Percentiles rank a stretch among this genome's conserved stretches.
Conservation (phyloP, 2,329 filamentous ascomycete species). For the Sphaceloma murrayae region DNA sequence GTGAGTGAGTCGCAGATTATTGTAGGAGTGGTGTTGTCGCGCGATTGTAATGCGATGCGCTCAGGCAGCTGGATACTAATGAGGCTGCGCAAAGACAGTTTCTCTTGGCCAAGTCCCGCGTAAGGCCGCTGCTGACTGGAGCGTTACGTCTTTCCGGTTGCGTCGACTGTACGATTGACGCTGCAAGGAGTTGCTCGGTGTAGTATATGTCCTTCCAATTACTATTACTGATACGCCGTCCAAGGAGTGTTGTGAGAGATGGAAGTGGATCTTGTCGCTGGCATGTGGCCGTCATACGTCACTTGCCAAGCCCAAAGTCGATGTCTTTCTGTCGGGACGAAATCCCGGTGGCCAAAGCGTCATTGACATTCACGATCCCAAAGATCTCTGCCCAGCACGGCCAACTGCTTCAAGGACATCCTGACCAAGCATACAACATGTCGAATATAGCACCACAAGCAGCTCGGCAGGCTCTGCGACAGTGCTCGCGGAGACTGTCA, state of each 20-base stretch:
- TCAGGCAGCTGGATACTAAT: slow-evolving; percentile 8
- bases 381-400: neutral
- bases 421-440: slow-evolving; percentile 29
- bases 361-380: slow-evolving; percentile 9
- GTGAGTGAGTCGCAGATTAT: neutral
- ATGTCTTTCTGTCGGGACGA: neutral
- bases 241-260: neutral
- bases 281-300: slow-evolving; percentile 13
- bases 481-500: slow-evolving; percentile 43
- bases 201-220: slow-evolving; percentile 10
- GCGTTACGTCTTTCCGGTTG: neutral
- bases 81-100: slow-evolving; percentile 15
- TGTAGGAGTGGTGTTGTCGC: neutral
- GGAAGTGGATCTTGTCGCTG: slow-evolving; percentile 11
- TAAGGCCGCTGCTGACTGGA: slow-evolving; percentile 8
- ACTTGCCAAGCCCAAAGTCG: slow-evolving; percentile 9
- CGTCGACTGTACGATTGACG: neutral
- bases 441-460: slow-evolving; percentile 50
- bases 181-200: neutral
- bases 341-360: slow-evolving; percentile 14
- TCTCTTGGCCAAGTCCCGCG: slow-evolving; percentile 4
- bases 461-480: slow-evolving; percentile 63
- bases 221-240: slow-evolving; percentile 12
- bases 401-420: neutral
- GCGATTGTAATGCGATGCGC: neutral